phyloP scores from a whole-genome alignment of 371 early-diverging fungal species.

The Circinella umbellata region DNA sequence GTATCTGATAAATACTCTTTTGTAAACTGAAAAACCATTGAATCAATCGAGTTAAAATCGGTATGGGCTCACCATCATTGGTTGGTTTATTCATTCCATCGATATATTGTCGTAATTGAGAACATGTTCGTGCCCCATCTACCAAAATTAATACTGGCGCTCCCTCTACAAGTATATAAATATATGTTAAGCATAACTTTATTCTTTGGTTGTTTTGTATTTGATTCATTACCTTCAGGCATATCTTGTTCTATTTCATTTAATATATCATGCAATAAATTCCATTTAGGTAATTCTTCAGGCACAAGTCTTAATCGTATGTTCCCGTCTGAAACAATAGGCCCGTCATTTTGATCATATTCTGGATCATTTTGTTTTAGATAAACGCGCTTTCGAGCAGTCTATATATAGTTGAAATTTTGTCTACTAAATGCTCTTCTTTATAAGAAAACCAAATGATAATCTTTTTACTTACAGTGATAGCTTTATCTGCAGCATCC shows the following conservation, averaged over 20 bases:
- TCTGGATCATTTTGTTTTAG: conserved; percentile 46
- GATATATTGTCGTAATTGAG: conserved; percentile 68
- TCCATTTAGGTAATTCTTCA: conserved; percentile 95
- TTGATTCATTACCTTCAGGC: conserved; percentile 28
- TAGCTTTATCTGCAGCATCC: conserved; percentile 84
- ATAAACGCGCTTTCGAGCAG: conserved; percentile 71
- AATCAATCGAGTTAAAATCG: conserved; percentile 56
- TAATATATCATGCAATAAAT: conserved; percentile 69
- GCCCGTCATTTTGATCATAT: conserved; percentile 19
- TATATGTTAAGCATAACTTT: too few relatives aligned
- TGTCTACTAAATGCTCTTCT: too few relatives aligned
- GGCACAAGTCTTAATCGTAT: conserved; percentile 75
- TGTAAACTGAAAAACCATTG: conserved; percentile 73
- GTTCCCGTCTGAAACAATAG: conserved; percentile 1
- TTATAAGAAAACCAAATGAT: neutral
- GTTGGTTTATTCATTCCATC: conserved; percentile 25
- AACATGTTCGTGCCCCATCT: conserved; percentile 68
- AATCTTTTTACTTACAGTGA: conserved; percentile 24
- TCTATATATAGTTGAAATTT: conserved; percentile 25
- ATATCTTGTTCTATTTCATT: conserved; percentile 76
- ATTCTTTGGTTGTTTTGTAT: too few relatives aligned
- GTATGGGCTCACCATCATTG: conserved; percentile 17
- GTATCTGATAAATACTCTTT: conserved; percentile 49
- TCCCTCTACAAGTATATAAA: neutral
- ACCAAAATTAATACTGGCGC: conserved; percentile 73